These are phyloP conservation scores for Nemania serpens DNA, from an alignment of 2,329 filamentous ascomycete species.

Conservation along the genomic window DNA sequence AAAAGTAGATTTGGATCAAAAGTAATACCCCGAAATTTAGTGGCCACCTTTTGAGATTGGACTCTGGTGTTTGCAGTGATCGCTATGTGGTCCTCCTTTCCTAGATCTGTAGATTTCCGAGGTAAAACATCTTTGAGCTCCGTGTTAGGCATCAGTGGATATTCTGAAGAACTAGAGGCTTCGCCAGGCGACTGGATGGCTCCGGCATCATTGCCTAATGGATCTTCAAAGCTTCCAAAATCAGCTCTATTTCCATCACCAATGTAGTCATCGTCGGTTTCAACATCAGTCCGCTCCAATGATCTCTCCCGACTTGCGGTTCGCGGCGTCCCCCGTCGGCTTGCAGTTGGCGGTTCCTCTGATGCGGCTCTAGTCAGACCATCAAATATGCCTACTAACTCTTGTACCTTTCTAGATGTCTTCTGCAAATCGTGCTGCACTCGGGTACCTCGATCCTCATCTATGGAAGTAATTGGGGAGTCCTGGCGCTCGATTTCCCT, in stretches of 20 bases:
- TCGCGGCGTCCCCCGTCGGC: slow-evolving; percentile 17
- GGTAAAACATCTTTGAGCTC: slow-evolving; percentile 6
- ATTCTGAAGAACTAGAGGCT: slow-evolving; percentile 14
- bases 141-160: slow-evolving; percentile 32
- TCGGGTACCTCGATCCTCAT: slow-evolving; percentile 45
- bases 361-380: slow-evolving; percentile 44
- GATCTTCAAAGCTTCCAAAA: slow-evolving; percentile 42
- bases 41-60: slow-evolving; percentile 31
- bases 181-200: not conserved
- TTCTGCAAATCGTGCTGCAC: slow-evolving; percentile 37
- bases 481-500: slow-evolving; percentile 43
- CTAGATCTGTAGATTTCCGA: not conserved
- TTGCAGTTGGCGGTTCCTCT: slow-evolving; percentile 34
- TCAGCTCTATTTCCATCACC: not conserved
- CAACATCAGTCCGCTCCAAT: slow-evolving; percentile 7
- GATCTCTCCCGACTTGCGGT: slow-evolving; percentile 17
- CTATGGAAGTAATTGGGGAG: slow-evolving; percentile 52
- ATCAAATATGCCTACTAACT: slow-evolving; percentile 57
- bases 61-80: slow-evolving; percentile 3
- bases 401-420: slow-evolving; percentile 52
- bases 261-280: not conserved
- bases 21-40: slow-evolving; percentile 38
- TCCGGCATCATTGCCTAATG: slow-evolving; percentile 11
- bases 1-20: slow-evolving; percentile 33
- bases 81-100: not conserved